Evolutionary conservation across 2,329 filamentous ascomycete genomes (phyloP).

Genomic region (Periconia sp.): DNA sequence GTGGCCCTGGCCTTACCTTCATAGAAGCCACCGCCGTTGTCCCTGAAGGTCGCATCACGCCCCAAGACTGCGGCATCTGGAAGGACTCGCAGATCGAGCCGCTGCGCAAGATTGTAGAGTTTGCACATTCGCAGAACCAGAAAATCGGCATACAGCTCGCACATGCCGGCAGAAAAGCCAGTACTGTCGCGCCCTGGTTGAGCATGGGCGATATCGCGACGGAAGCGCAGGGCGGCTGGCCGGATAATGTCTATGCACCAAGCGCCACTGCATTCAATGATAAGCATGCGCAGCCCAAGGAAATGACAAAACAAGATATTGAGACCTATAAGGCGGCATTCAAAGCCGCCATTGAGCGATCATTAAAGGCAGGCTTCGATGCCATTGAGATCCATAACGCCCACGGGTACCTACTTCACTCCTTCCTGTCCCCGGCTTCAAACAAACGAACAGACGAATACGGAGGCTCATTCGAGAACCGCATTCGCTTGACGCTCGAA

Average conservation of each 20-base stretch:
- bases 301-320: constrained; percentile 73
- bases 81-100: constrained; percentile 80
- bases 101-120: constrained; percentile 74
- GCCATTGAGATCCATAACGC: constrained; percentile 81
- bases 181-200: constrained; percentile 69
- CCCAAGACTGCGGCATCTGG: constrained; percentile 82
- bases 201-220: constrained; percentile 60
- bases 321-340: constrained; percentile 67
- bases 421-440: constrained; percentile 71
- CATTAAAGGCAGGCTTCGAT: constrained; percentile 70
- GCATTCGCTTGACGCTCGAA: constrained; percentile 71
- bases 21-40: constrained; percentile 80
- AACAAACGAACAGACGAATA: constrained; percentile 74
- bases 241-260: constrained; percentile 62
- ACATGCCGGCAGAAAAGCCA: constrained; percentile 75
- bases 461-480: constrained; percentile 74
- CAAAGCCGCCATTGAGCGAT: constrained; percentile 64
- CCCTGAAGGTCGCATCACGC: constrained; percentile 81
- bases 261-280: constrained; percentile 68
- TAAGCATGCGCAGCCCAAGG: constrained; percentile 67
- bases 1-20: constrained; percentile 75
- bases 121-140: constrained; percentile 78
- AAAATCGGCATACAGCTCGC: constrained; percentile 80
- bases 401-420: constrained; percentile 77
- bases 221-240: constrained; percentile 61